Evolutionary conservation across 1,284 basidiomycete species (phyloP), one percentile per base, ranked within the genome.

Genomic region (Ustanciosporium gigantosporum): DNA sequence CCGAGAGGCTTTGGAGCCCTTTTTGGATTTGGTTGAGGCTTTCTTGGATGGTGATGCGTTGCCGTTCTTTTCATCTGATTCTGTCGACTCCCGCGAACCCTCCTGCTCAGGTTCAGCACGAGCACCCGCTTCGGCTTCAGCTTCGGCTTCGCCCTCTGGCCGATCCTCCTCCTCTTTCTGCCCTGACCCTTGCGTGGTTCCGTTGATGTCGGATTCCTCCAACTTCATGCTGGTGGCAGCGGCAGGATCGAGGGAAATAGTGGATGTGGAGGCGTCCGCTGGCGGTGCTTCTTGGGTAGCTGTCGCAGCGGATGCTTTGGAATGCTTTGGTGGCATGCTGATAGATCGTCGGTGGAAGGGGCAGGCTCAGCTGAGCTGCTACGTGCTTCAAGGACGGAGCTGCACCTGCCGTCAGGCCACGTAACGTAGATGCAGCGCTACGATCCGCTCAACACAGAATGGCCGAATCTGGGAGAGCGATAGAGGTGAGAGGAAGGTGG

Each of bases 51-150:
- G 39, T 3, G 52, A 56, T 7, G 48, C 35, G 40, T 13, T 31
- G 19, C 21, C 22, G 9, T 31, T 23, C 25, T 58, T 64, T 36
- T 57, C 60, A 25, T 57, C 52, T 13, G 52, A 48, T 21, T 50
- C 59, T 11, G 59, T 44, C 4, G 59, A 62, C 32, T 36, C 41
- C 21, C 40, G 47, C 16, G 59, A 62, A 15, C 41, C 48, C 6
- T 41, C 38, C n/a, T 52, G 44, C 15, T 52, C 59, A 24, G 51
- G 43, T 8, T 35, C 44, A 14, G 38, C 31, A 6, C 36, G 11
- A 15, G 9, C 11, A 29, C n/a, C 27, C 17, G 32, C 17, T 9
- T 19, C 32, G 11, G 14, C 8, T 35, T 9, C 11, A 11, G 32
- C 32, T 11, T 13, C 32, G 14, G 9, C 32, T 11, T 8, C 11